phyloP scores from a whole-genome alignment of 1,284 basidiomycete species.

The Athelia psychrophila region DNA sequence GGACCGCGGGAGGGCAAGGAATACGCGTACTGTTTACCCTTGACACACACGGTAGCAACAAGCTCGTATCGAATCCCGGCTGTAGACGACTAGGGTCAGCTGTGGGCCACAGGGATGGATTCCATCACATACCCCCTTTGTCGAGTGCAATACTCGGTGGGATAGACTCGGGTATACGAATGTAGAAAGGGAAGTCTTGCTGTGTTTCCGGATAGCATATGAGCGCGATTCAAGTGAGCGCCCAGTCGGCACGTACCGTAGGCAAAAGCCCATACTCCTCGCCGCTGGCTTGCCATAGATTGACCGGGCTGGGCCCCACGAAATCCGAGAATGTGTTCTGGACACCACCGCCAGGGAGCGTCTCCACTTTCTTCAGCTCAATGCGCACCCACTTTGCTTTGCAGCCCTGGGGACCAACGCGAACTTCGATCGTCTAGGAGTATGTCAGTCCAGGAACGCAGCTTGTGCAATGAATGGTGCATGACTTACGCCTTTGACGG shows the following conservation, averaged over 20 bases:
- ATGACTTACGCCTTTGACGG: conserved; percentile 75
- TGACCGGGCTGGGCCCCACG: conserved; percentile 69
- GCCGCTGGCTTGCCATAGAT: conserved; percentile 60
- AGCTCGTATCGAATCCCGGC: conserved; percentile 85
- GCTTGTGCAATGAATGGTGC: conserved; percentile 4
- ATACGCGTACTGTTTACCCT: conserved; percentile 69
- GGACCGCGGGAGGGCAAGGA: not conserved
- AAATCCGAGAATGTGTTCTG: conserved; percentile 70
- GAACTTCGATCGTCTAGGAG: conserved; percentile 75
- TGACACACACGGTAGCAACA: conserved; percentile 77
- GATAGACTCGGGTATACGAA: conserved; percentile 83
- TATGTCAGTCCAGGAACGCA: not conserved
- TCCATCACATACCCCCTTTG: conserved; percentile 49
- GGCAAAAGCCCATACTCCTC: conserved; percentile 69
- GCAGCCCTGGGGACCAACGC: conserved; percentile 67
- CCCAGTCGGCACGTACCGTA: conserved; percentile 47
- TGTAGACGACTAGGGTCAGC: conserved; percentile 22
- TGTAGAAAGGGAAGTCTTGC: conserved; percentile 79
- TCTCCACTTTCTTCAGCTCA: conserved; percentile 85
- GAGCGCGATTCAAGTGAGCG: conserved; percentile 1
- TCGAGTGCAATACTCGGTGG: conserved; percentile 79
- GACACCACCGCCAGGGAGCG: conserved; percentile 66
- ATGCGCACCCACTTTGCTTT: conserved; percentile 90
- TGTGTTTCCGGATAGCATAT: conserved; percentile 32
- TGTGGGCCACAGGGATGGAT: conserved; percentile 4